These are phyloP conservation scores for Nemania sp. DNA, from an alignment of 2,329 filamentous ascomycete genomes.

Conservation along the genomic window DNA sequence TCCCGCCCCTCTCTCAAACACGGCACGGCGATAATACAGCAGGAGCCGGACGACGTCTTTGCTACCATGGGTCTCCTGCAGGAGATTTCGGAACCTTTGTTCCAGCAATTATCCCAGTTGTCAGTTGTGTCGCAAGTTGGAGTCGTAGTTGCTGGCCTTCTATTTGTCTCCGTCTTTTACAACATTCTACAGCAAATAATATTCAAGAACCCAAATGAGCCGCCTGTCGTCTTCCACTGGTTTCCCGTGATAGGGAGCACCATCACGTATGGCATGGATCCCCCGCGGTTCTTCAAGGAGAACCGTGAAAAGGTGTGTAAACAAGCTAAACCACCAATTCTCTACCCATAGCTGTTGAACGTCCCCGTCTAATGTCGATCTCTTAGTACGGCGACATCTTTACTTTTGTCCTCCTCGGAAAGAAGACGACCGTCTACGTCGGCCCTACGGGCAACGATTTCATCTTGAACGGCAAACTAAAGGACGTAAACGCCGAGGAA, in stretches of 20 bases:
- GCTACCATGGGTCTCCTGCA: constrained; percentile 60
- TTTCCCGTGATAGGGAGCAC: constrained; percentile 88
- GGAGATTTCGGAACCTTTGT: constrained; percentile 54
- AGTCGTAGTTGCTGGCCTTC: constrained; percentile 48
- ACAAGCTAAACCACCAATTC: neutral
- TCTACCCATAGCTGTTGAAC: neutral
- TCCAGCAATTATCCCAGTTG: constrained; percentile 55
- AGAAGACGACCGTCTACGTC: constrained; percentile 85
- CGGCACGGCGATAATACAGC: constrained; percentile 1
- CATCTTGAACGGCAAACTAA: constrained; percentile 87
- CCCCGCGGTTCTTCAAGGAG: constrained; percentile 81
- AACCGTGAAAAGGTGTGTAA: constrained; percentile 72
- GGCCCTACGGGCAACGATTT: constrained; percentile 87
- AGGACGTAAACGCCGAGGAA: constrained; percentile 88
- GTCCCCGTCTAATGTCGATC: constrained; percentile 23
- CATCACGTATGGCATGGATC: constrained; percentile 92
- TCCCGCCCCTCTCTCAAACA: neutral
- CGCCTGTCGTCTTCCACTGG: constrained; percentile 80
- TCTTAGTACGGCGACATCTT: constrained; percentile 84
- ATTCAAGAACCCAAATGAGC: constrained; percentile 80
- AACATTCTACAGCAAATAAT: constrained; percentile 83
- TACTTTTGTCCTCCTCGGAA: constrained; percentile 85
- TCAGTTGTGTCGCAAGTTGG: constrained; percentile 53
- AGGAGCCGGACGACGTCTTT: constrained; percentile 13
- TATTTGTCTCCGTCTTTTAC: constrained; percentile 66